Base-by-base conservation (phyloP, 108 stramenopile species). In the Epipyxis sp. region DNA sequence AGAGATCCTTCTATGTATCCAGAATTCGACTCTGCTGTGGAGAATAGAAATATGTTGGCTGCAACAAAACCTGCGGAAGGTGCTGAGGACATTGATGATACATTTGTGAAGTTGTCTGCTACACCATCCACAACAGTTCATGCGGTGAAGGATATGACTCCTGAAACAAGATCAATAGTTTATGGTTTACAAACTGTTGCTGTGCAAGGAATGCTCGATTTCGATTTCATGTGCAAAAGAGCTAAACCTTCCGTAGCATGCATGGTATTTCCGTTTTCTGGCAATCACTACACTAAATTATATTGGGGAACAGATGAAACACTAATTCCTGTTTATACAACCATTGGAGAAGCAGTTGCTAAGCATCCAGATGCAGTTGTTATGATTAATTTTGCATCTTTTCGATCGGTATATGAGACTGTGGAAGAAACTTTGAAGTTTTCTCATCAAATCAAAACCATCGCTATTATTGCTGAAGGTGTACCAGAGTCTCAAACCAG, bases 391-490 rank as follows among this genome's bases (percentile, higher is more conserved):
- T 94, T 94, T 77, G 90, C 92, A 0, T 94, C 94, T 1, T 93
- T 92, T 82, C 91, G 94, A 10, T 92, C 91, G 25, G 94, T 92
- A 0, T 91, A 84, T 77, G 84, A 79, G 35, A 87, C 89, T 41
- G 89, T 91, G 87, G 92, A 94, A 54, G 88, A 87, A 16, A 85
- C 93, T 40, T 79, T 86, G 45, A 1, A 76, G 43, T 89, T 83
- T 69, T 86, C 86, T 0, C 59, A 86, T 72, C 91, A 91, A 83
- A 88, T 94, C 78, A 90, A 87, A 76, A 92, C 92, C 16, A 85
- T 94, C 72, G 94, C 92, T 41, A 92, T 94, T 77, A 94, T 94
- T 74, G 94, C 94, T 6, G 94, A 94, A 84, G 94, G 94, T 6
- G 92, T 94, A n/a, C 94, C 94, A 0, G 94, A 94, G 82, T 84